Evolutionary conservation across 768 basidiomycete species (phyloP), one percentile per base, ranked within the genome.

Genomic region (Amanita pallidorosea): DNA sequence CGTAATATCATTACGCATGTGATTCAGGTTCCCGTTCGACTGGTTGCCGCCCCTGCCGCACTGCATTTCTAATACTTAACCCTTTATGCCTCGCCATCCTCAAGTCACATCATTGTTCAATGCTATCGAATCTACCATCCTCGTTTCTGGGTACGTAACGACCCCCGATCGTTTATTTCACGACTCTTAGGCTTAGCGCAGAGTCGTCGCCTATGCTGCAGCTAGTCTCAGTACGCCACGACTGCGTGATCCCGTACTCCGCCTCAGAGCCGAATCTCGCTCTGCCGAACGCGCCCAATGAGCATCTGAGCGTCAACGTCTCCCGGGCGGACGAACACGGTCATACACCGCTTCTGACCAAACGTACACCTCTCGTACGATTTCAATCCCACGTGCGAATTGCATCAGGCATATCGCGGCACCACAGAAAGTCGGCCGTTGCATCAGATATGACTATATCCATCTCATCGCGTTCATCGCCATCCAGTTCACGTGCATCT

Each of bases 301-400:
- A 33, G 8, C 29, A 17, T 4, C 11, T 11, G 11, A 35, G 20
- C 17, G 13, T 13, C 5, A 20, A 34, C 7, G 3, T 47, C 33
- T 47, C 45, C 6, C 25, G 25, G 5, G 38, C 13, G n/a, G 25
- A 40, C 15, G 36, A 48, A 9, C 36, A 27, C 18, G 33, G 15
- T 11, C 20, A n/a, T n/a, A n/a, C 20, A 13, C 18, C 20, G 12
- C 33, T n/a, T 29, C 8, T 2, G 29, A 33, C 23, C 2, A 56
- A 52, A 29, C 57, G 54, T 31, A 54, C 60, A 17, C 56, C 54
- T 41, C 67, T 65, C 29, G 81, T 88, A 2, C 83, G 76, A 48
- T 88, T 88, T 63, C 76, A 78, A 51, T 81, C 85, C 49, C 77
- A 86, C 37, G 86, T 88, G 29, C 81, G 87, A 57, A 88, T 88